Percentiles rank a stretch among this genome's conserved stretches.
Conservation (phyloP, 352 stramenopile species). For the Globisporangium barbulae region DNA sequence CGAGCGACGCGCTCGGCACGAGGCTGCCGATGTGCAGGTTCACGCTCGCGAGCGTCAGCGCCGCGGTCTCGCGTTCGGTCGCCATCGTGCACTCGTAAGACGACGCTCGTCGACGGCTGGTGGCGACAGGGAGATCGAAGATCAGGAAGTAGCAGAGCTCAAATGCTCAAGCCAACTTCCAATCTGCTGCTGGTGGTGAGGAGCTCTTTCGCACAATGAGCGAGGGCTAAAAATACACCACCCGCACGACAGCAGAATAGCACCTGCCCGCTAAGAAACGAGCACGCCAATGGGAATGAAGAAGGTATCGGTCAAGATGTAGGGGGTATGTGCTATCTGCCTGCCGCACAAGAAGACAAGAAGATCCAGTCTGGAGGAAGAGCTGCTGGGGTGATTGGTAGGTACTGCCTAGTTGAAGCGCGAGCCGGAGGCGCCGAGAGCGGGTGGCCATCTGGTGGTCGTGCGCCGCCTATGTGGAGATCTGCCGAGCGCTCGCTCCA, state of each 20-base stretch:
- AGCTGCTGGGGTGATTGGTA: too few relatives aligned
- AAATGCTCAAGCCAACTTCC: background rate
- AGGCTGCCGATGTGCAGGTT: conserved; percentile 56
- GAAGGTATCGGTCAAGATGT: too few relatives aligned
- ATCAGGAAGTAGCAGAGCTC: background rate
- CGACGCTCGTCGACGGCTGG: background rate
- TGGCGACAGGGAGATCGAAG: background rate
- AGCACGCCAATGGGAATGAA: too few relatives aligned
- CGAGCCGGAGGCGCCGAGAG: background rate
- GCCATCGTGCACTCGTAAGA: background rate
- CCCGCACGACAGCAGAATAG: background rate
- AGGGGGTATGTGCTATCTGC: too few relatives aligned
- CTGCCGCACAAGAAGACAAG: too few relatives aligned
- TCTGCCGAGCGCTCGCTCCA: background rate
- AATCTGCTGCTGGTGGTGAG: too few relatives aligned
- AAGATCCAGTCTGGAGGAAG: too few relatives aligned
- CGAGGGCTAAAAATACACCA: background rate
- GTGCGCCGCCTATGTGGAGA: background rate
- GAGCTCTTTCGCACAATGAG: background rate
- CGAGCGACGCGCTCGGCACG: conserved; percentile 37
- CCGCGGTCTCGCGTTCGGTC: conserved; percentile 9
- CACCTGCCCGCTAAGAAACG: background rate
- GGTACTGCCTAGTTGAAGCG: background rate
- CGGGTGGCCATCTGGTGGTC: background rate
- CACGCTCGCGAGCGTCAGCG: conserved; percentile 40